These are phyloP conservation scores for Cladophialophora psammophila DNA, from an alignment of 2,329 filamentous ascomycete species.

Conservation along the genomic window DNA sequence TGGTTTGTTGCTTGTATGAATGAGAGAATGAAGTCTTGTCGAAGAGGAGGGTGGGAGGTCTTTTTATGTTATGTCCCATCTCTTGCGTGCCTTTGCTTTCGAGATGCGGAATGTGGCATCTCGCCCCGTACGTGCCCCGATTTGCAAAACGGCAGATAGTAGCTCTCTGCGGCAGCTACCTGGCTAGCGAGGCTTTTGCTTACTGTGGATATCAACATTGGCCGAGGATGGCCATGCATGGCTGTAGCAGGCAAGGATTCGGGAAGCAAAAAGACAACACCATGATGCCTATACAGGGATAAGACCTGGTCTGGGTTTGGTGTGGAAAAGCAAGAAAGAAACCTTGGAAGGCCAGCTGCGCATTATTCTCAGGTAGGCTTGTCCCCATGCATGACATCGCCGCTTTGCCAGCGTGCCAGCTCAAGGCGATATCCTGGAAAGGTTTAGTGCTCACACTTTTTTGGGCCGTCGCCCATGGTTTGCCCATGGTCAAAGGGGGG, in stretches of 20 bases:
- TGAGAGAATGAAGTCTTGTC: conserved; percentile 21
- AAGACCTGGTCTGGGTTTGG: conserved; percentile 6
- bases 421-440: background rate
- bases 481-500: background rate
- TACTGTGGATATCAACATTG: conserved; percentile 19
- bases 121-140: background rate
- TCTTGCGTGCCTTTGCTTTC: background rate
- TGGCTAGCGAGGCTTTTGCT: background rate
- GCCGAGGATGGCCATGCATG: background rate
- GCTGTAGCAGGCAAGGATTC: conserved; percentile 9
- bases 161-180: background rate
- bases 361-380: conserved; percentile 19
- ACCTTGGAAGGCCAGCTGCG: conserved; percentile 14
- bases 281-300: conserved; percentile 2
- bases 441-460: conserved; percentile 27
- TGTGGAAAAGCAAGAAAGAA: background rate
- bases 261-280: conserved; percentile 5
- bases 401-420: background rate
- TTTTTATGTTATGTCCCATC: conserved; percentile 24
- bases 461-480: background rate
- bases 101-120: background rate
- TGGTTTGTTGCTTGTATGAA: conserved; percentile 30
- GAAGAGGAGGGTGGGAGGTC: conserved; percentile 1
- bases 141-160: background rate
- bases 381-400: background rate